These are phyloP conservation scores for Pleurotus sapidus DNA, from an alignment of 768 basidiomycete species.

Conservation along the genomic window DNA sequence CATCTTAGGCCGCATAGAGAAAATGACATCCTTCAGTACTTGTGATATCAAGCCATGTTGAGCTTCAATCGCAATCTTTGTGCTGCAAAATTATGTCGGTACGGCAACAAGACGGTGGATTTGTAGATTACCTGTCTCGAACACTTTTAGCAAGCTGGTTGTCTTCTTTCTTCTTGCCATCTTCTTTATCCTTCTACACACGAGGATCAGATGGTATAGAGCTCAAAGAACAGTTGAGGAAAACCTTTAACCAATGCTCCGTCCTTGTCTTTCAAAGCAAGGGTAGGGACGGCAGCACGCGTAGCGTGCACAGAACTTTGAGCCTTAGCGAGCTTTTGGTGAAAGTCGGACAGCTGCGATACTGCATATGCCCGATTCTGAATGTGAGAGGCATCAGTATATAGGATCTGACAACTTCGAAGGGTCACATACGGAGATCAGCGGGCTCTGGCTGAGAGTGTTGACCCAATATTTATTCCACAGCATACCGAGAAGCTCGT, in stretches of 20 bases:
- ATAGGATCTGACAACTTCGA: too few species aligned
- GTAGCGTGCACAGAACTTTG: slow-evolving; percentile 55
- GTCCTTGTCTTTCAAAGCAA: slow-evolving; percentile 53
- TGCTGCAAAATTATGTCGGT: slow-evolving; percentile 40
- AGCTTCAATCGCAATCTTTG: slow-evolving; percentile 85
- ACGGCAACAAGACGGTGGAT: not conserved
- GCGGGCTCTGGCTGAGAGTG: slow-evolving; percentile 88
- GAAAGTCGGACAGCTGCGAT: slow-evolving; percentile 85
- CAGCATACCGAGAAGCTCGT: slow-evolving; percentile 80
- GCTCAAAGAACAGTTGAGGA: not conserved
- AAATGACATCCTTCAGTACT: slow-evolving; percentile 89
- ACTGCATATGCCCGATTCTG: slow-evolving; percentile 95
- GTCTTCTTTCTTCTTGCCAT: slow-evolving; percentile 79
- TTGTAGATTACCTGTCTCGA: slow-evolving; percentile 69
- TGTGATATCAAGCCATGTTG: slow-evolving; percentile 94
- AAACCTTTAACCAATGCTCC: slow-evolving; percentile 38
- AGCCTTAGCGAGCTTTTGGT: slow-evolving; percentile 83
- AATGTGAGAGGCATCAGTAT: too few species aligned
- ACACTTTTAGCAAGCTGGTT: slow-evolving; percentile 87
- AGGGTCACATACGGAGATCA: slow-evolving; percentile 71
- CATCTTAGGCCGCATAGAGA: slow-evolving; percentile 55
- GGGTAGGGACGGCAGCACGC: slow-evolving; percentile 43
- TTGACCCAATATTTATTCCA: slow-evolving; percentile 99
- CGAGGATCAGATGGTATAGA: not conserved
- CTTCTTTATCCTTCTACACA: slow-evolving; percentile 52